phyloP scores from a whole-genome alignment of 768 basidiomycete genomes.

The Coprinellus aureogranulatus region DNA sequence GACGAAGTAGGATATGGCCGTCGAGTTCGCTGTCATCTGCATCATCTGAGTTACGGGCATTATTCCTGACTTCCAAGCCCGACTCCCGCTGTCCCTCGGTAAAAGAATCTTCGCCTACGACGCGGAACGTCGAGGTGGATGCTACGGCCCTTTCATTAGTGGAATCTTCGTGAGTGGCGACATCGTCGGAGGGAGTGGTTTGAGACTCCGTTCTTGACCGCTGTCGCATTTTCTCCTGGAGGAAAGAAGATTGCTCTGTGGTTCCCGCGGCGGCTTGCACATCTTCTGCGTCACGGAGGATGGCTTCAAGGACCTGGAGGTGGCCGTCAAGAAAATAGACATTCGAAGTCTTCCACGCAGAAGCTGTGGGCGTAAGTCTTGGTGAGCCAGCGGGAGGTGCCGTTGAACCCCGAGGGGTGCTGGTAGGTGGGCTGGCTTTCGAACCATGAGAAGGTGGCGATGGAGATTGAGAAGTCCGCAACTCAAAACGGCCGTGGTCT shows the following conservation, averaged over 20 bases:
- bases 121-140: neutral
- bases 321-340: conserved; percentile 13
- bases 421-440: neutral
- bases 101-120: neutral
- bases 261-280: conserved; percentile 2
- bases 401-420: neutral
- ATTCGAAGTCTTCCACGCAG: neutral
- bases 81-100: neutral
- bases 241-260: neutral
- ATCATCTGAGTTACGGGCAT: neutral
- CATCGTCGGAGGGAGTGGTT: neutral
- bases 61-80: neutral
- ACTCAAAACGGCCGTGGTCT: no score
- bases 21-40: neutral
- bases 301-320: conserved; percentile 24
- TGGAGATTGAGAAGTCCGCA: no score
- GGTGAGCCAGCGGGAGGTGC: neutral
- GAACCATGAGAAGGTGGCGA: no score
- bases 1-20: neutral
- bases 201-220: neutral
- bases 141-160: neutral
- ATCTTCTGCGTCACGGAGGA: conserved; percentile 16
- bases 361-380: neutral
- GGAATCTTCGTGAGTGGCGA: neutral
- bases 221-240: no score